Base-by-base conservation (phyloP, 192 early-diverging fungal genomes). In the Coemansia sp. region DNA sequence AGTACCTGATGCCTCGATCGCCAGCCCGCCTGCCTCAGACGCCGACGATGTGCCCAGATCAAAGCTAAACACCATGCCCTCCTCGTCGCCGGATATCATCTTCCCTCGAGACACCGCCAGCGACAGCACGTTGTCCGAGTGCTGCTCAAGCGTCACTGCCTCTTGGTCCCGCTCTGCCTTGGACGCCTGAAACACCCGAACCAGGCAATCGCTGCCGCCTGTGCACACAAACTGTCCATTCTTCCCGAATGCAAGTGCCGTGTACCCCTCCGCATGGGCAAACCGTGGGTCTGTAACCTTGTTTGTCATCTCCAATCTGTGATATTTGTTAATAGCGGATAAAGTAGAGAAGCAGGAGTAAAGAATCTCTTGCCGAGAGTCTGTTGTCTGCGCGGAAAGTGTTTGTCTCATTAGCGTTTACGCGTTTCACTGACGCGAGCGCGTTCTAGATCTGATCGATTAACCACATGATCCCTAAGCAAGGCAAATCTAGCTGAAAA, bases 231-330 rank as follows among this genome's bases (percentile, higher is more conserved):
- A 71, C 50, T 62, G 40, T 6, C 75, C 75, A 8, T 6, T 40
- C 23, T 37, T 52, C 30, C 59, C 62, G 36, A 80, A 80, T 17
- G 70, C 64, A 29, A 80, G 44, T 13, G 77, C 52, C 23, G 77
- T 80, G 61, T 74, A 80, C 6, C 77, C 77, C 41, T 80, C 77
- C 2, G 77, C 59, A 41, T 80, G 77, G 6, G 77, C 68, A 50
- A 58, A 79, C 10, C 75, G 70, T 33, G 75, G 61, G 22, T 34
- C 47, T 15, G 70, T 72, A 7, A 79, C 55, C 15, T 50, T 30
- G 4, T 48, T 52, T 19, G 52, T 17, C 74, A 77, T 77, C 14
- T 58, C 2, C 19, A 48, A 25, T 8, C 20, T 20, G 22, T 48
- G 13, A 9, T 23, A 1, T 20, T 20, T 13, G 22, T 48, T 11